Base-by-base conservation (phyloP, 2,329 filamentous ascomycete species). In the Trichoderma harzianum region DNA sequence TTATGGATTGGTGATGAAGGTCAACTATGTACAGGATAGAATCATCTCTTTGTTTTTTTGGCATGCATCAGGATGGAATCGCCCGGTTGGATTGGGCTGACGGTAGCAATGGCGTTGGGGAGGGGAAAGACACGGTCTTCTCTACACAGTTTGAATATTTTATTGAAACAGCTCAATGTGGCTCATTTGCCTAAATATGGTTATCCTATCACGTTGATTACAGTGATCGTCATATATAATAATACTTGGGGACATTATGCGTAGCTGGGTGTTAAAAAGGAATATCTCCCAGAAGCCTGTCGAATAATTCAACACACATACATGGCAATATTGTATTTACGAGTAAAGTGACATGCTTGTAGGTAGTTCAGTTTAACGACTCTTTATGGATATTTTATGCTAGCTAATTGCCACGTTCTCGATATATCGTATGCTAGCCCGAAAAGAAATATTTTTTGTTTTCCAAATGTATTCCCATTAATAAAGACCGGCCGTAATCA, bases 81-180 rank as follows among this genome's bases (percentile, higher is more conserved):
- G 43, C 47, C 68, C 21, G 18, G 21, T 57, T 51, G 58, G 55
- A 64, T 62, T 16, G 57, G 68, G 60, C 30, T 39, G 68, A 39
- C 58, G 67, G 51, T 18, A 43, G 69, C 24, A 63, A 62, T 64
- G 70, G 70, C 70, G 70, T 72, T 69, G 58, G 26, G 12, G 47
- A 55, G 21, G 21, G 16, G 62, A 26, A 51, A 57, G 69, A n/a
- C 32, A 64, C n/a, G 30, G 55, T 51, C 43, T 47, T 10, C 4
- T 21, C 11, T 21, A 51, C n/a, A 51, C 2, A 21, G 3, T 24
- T 51, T 53, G 47, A 53, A 53, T 24, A 53, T 53, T 53, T 53
- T 24, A 21, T 53, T 24, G 5, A 53, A 53, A 53, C 47, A 53
- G 21, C 43, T 53, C 21, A 4, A 43, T 43, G 47, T 7, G 5